A percentile compares a stretch with the other conserved stretches of the same genome.
These are phyloP conservation scores for Alopecurus myosuroides DNA, from an alignment of 176 grass and related monocot genomes.

Conservation along the genomic window DNA sequence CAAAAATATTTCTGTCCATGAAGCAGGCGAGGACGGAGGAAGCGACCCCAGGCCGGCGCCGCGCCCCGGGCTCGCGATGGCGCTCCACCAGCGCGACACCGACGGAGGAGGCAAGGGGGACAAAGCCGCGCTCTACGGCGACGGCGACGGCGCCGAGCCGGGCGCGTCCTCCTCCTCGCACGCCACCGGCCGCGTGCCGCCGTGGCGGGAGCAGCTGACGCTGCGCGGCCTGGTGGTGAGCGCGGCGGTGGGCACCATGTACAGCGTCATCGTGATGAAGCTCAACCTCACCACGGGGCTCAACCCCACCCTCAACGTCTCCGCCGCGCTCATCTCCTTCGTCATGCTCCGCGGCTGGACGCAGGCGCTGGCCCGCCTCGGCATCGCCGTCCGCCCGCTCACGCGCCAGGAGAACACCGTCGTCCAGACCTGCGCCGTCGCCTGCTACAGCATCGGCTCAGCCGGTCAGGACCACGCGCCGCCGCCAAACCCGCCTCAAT, in stretches of 20 bases:
- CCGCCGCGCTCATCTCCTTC: constrained; percentile 84
- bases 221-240: constrained; percentile 71
- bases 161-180: neutral
- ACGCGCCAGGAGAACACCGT: constrained; percentile 96
- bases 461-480: constrained; percentile 35
- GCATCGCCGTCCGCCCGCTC: constrained; percentile 54
- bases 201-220: constrained; percentile 75
- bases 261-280: constrained; percentile 96
- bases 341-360: constrained; percentile 85
- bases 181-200: constrained; percentile 31
- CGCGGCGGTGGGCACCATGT: constrained; percentile 64
- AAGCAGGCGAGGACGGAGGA: constrained; percentile 33
- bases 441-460: constrained; percentile 85
- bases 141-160: constrained; percentile 11
- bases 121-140: neutral
- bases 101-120: neutral
- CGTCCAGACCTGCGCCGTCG: constrained; percentile 93
- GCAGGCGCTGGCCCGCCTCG: constrained; percentile 50
- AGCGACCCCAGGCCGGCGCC: neutral
- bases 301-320: constrained; percentile 89
- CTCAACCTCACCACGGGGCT: constrained; percentile 81
- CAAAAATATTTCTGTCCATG: constrained; percentile 24
- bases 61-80: constrained; percentile 13
- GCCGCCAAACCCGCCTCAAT: neutral
- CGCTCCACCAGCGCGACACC: constrained; percentile 9